Conservation (phyloP, 768 basidiomycete genomes). For the Calocybe indica region DNA sequence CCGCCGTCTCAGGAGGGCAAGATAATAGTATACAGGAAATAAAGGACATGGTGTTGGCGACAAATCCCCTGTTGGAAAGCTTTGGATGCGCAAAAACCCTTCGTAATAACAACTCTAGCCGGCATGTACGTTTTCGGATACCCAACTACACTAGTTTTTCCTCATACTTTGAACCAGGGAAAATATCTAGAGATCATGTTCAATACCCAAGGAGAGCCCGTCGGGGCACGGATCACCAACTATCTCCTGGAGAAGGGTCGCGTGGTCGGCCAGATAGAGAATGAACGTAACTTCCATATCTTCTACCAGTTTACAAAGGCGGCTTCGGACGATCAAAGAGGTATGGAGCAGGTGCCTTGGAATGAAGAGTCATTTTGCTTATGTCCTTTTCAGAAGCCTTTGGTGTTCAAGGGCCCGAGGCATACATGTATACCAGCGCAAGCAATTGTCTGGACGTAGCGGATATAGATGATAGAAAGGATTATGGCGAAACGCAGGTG, state of each 20-base stretch:
- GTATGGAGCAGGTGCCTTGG: conserved; percentile 32
- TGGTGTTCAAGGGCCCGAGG: conserved; percentile 92
- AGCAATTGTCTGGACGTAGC: conserved; percentile 90
- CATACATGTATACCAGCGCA: conserved; percentile 88
- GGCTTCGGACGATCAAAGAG: conserved; percentile 83
- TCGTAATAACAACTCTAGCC: conserved; percentile 97
- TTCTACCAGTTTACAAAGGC: conserved; percentile 99
- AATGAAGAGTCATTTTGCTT: neutral
- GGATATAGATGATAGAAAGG: conserved; percentile 84
- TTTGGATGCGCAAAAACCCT: conserved; percentile 99
- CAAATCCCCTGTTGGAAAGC: conserved; percentile 94
- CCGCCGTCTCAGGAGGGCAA: conserved; percentile 86
- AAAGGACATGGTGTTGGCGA: conserved; percentile 99
- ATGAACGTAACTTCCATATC: conserved; percentile 97
- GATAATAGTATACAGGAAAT: conserved; percentile 94
- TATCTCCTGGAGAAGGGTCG: conserved; percentile 96
- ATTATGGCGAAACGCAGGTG: conserved; percentile 87
- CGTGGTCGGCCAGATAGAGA: conserved; percentile 93
- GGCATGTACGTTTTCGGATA: conserved; percentile 68
- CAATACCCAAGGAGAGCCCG: conserved; percentile 85
- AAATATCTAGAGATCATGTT: conserved; percentile 99
- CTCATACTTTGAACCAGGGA: conserved; percentile 48
- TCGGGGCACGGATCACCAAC: conserved; percentile 98
- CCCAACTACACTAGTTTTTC: conserved; percentile 2
- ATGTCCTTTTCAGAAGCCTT: conserved; percentile 63